A percentile compares a stretch with the other conserved stretches of the same genome.
Conservation (phyloP, 768 basidiomycete species). For the Suillus lakei region DNA sequence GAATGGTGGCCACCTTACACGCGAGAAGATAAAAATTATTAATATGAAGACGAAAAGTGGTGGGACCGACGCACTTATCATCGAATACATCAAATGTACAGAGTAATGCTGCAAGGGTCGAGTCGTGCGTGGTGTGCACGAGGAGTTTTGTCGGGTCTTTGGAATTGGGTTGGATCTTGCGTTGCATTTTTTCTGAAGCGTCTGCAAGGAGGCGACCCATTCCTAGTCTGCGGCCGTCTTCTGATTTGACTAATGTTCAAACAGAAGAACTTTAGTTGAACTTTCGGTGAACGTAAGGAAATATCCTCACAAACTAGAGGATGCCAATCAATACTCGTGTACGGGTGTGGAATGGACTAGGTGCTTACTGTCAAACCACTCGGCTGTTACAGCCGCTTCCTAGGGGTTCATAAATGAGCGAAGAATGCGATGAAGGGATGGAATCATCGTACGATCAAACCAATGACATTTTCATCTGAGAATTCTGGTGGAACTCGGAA, state of each 20-base stretch:
- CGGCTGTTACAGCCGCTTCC: conserved; percentile 75
- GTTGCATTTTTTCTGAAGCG: conserved; percentile 63
- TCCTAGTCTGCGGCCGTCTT: conserved; percentile 75
- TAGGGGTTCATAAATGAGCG: conserved; percentile 25
- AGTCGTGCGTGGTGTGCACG: conserved; percentile 76
- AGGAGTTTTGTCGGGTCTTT: conserved; percentile 64
- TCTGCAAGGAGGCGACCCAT: conserved; percentile 79
- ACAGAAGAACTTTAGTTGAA: conserved; percentile 9
- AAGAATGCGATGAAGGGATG: not conserved
- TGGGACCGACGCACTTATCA: conserved; percentile 50
- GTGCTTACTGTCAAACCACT: conserved; percentile 73
- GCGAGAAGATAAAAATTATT: not conserved
- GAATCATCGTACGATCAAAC: conserved; percentile 54
- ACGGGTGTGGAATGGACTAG: not conserved
- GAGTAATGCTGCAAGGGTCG: conserved; percentile 65
- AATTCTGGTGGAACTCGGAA: conserved; percentile 75
- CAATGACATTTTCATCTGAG: conserved; percentile 60
- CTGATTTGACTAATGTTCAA: conserved; percentile 61
- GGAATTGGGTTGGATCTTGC: conserved; percentile 50
- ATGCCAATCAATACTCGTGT: conserved; percentile 12
- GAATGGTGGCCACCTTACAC: conserved; percentile 72
- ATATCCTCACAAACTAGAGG: conserved; percentile 27
- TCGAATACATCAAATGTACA: conserved; percentile 76
- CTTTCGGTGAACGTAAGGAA: not conserved
- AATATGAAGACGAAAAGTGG: not conserved